A percentile compares a stretch with the other conserved stretches of the same genome.
Conservation (phyloP, 768 basidiomycete species). For the Boletus rex-veris region DNA sequence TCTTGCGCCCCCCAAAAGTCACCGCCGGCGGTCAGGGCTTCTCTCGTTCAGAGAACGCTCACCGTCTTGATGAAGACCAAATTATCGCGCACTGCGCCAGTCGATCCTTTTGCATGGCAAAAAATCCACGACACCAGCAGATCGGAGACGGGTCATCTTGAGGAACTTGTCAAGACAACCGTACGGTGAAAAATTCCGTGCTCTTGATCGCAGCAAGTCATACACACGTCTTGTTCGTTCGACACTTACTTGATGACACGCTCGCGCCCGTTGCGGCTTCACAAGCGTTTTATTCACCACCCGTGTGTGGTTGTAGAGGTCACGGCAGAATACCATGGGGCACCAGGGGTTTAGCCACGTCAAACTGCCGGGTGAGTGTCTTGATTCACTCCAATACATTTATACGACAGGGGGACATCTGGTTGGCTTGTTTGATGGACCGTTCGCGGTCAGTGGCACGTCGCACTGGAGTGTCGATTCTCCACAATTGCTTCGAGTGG, state of each 20-base stretch:
- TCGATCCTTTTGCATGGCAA: not conserved
- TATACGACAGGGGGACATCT: constrained; percentile 24
- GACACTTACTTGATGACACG: constrained; percentile 21
- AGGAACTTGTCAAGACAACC: constrained; percentile 8
- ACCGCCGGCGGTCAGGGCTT: not conserved
- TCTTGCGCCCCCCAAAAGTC: constrained; percentile 6
- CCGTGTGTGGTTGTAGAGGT: not conserved
- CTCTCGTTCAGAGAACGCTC: not conserved
- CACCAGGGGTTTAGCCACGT: constrained; percentile 4
- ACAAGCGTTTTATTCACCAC: constrained; percentile 14
- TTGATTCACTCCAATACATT: constrained; percentile 29
- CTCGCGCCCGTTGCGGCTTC: constrained; percentile 15
- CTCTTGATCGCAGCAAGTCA: constrained; percentile 21
- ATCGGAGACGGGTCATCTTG: constrained; percentile 3
- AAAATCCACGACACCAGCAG: constrained; percentile 6
- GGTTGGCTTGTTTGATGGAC: constrained; percentile 2
- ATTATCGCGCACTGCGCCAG: not conserved
- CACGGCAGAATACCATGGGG: constrained; percentile 1
- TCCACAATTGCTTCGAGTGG: constrained; percentile 6
- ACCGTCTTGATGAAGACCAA: constrained; percentile 11
- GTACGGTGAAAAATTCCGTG: constrained; percentile 28
- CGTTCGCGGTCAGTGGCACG: not conserved
- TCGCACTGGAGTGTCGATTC: constrained; percentile 1
- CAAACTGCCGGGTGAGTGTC: constrained; percentile 28
- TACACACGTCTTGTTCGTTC: constrained; percentile 19